Percentiles rank a stretch among this genome's conserved stretches.
Evolutionary conservation across 139 green algal genomes (phyloP).

Genomic region (Desmodesmus armatus): DNA sequence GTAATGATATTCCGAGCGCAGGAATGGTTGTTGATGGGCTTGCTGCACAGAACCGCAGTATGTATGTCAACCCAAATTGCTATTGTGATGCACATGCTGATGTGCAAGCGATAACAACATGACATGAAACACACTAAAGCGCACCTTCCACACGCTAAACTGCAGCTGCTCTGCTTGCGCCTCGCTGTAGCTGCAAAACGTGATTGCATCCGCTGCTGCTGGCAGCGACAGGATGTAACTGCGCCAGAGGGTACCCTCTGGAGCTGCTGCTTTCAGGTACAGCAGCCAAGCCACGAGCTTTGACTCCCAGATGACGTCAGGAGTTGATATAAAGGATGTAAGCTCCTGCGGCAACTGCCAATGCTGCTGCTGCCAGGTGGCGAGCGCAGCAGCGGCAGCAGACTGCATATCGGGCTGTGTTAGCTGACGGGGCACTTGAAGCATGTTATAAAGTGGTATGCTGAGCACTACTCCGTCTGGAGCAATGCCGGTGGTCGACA

Average conservation of each 20-base stretch:
- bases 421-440: slow-evolving; percentile 23
- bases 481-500: neutral
- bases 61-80: neutral
- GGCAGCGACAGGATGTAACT: slow-evolving; percentile 12
- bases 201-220: slow-evolving; percentile 2
- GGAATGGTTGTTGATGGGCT: no score
- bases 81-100: no score
- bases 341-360: neutral
- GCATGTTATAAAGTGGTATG: slow-evolving; percentile 24
- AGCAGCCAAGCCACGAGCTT: slow-evolving; percentile 38
- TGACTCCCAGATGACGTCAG: slow-evolving; percentile 1
- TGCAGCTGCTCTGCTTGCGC: slow-evolving; percentile 35
- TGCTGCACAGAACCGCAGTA: no score
- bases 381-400: neutral
- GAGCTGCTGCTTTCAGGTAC: neutral
- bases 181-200: slow-evolving; percentile 1
- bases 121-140: no score
- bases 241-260: neutral
- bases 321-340: neutral
- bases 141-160: slow-evolving; percentile 29
- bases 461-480: slow-evolving; percentile 14
- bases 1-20: no score
- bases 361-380: slow-evolving; percentile 27
- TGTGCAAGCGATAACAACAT: no score
- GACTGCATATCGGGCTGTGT: neutral